phyloP scores from a whole-genome alignment of 371 early-diverging fungal genomes.

The Mucor circinelloides region DNA sequence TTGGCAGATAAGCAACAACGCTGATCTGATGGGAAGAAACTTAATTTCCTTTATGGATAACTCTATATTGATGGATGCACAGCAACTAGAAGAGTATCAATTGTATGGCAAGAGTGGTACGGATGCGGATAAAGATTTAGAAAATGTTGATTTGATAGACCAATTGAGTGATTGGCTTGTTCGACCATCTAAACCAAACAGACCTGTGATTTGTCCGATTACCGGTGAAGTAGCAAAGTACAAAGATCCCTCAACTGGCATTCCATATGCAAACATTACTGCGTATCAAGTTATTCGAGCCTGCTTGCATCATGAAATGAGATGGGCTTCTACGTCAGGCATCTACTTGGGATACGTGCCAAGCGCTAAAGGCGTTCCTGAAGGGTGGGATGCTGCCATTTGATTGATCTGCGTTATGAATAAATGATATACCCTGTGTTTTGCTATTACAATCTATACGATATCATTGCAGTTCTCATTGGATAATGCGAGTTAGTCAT shows the following conservation, averaged over 20 bases:
- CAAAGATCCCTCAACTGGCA: constrained; percentile 60
- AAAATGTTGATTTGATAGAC: constrained; percentile 39
- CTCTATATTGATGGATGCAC: constrained; percentile 1
- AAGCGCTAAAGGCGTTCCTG: constrained; percentile 45
- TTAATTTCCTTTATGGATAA: constrained; percentile 40
- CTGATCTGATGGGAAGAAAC: constrained; percentile 41
- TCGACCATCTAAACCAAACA: constrained; percentile 34
- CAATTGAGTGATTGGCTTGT: constrained; percentile 34
- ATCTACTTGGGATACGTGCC: constrained; percentile 33
- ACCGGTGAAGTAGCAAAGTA: constrained; percentile 72
- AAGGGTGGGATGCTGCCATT: constrained; percentile 13
- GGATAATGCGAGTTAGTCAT: constrained; percentile 14
- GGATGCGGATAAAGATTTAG: constrained; percentile 36
- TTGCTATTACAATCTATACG: neutral
- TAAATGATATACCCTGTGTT: neutral
- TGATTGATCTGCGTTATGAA: neutral
- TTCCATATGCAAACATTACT: constrained; percentile 67
- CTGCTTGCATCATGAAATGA: constrained; percentile 36
- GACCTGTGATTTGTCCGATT: constrained; percentile 59
- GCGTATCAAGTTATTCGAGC: constrained; percentile 57
- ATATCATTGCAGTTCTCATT: neutral
- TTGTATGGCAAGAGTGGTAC: constrained; percentile 2
- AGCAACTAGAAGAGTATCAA: neutral
- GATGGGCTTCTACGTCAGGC: constrained; percentile 45
- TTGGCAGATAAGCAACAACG: constrained; percentile 34